Percentiles rank a stretch among this genome's conserved stretches.
Conservation (phyloP, 140 eudicot genomes). For the Bidens hawaiensis region DNA sequence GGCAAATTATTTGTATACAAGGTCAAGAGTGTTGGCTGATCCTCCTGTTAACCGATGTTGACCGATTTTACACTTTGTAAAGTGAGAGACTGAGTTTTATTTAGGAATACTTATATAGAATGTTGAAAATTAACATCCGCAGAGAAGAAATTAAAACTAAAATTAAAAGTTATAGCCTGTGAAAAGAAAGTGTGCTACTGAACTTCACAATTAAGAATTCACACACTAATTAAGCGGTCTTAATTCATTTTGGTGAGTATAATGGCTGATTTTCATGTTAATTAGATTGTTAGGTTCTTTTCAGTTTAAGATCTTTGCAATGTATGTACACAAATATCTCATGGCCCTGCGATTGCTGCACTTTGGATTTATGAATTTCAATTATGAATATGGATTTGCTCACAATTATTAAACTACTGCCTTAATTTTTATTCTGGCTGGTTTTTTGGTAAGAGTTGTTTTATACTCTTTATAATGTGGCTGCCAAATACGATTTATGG, state of each 20-base stretch:
- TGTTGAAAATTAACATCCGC: background rate
- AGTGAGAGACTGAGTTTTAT: background rate
- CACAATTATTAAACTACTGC: background rate
- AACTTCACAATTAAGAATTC: background rate
- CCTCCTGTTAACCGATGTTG: background rate
- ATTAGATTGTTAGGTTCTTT: background rate
- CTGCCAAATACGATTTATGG: background rate
- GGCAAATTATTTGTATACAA: background rate
- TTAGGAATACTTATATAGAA: background rate
- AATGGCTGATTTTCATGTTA: background rate
- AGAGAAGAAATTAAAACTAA: background rate
- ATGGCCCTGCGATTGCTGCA: background rate
- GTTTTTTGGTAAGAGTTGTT: background rate
- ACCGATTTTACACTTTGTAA: background rate
- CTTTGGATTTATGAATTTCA: too few relatives aligned
- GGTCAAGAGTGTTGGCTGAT: background rate
- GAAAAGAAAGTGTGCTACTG: background rate
- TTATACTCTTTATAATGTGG: background rate
- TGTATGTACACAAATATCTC: too few relatives aligned
- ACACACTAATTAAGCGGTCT: background rate
- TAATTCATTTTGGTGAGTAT: background rate
- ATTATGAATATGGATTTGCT: background rate
- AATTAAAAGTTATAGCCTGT: background rate
- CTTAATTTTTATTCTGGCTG: background rate
- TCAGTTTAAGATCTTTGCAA: background rate